Conservation (phyloP, 331 rosid species). For the Dryas integrifolia region DNA sequence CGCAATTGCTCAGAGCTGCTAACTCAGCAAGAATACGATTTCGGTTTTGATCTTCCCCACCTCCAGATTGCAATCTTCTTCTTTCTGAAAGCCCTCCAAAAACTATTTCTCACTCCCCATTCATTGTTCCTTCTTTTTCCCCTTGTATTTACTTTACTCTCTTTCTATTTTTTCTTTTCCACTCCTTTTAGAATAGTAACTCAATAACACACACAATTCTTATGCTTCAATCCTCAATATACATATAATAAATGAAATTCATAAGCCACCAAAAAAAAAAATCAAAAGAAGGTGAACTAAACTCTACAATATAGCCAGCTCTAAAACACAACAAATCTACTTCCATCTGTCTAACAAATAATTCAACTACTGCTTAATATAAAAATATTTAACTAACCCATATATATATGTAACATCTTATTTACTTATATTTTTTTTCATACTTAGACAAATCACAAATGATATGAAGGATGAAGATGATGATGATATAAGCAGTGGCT, state of each 20-base stretch:
- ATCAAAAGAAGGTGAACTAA: not conserved
- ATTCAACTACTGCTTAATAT: too few relatives aligned
- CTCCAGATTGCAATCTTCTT: not conserved
- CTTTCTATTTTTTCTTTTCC: not conserved
- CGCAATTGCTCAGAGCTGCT: constrained; percentile 16
- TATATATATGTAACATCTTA: too few relatives aligned
- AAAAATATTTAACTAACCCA: too few relatives aligned
- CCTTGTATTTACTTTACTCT: not conserved
- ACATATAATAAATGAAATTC: too few relatives aligned
- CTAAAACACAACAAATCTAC: too few relatives aligned
- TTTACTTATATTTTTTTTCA: not conserved
- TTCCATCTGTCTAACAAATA: too few relatives aligned
- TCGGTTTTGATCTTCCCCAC: constrained; percentile 11
- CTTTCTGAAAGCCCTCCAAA: not conserved
- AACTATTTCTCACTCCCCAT: not conserved
- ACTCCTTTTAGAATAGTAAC: not conserved
- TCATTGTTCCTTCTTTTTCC: not conserved
- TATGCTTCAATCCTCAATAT: not conserved
- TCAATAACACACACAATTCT: not conserved
- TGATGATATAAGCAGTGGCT: too few relatives aligned
- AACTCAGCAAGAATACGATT: not conserved
- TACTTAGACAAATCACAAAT: not conserved
- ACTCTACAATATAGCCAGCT: too few relatives aligned
- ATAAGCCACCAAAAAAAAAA: too few relatives aligned
- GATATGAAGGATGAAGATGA: too few relatives aligned